phyloP scores from a whole-genome alignment of 1,139 yeast species.

The Schizosaccharomyces versatilis region DNA sequence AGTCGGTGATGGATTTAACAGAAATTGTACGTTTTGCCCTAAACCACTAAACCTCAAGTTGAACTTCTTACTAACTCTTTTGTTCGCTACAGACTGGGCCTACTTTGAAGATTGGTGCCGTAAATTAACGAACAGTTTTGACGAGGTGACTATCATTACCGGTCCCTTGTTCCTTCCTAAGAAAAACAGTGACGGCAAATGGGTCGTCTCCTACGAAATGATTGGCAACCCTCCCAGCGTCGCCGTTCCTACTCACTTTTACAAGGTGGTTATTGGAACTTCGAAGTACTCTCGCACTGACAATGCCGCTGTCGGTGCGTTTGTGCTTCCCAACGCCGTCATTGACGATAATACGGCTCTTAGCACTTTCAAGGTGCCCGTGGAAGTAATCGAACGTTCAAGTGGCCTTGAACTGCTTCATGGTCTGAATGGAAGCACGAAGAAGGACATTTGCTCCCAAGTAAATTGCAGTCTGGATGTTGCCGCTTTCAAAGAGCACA shows the following conservation, averaged over 20 bases:
- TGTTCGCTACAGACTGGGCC: constrained; percentile 36
- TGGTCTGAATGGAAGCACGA: constrained; percentile 37
- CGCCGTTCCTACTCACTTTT: constrained; percentile 95
- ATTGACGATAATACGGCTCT: constrained; percentile 54
- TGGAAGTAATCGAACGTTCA: constrained; percentile 51
- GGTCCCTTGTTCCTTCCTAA: constrained; percentile 87
- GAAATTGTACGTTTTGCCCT: constrained; percentile 30
- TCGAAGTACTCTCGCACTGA: constrained; percentile 24
- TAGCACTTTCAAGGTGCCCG: constrained; percentile 60
- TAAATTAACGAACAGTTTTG: constrained; percentile 43
- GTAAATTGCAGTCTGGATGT: constrained; percentile 53
- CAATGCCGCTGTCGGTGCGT: constrained; percentile 61
- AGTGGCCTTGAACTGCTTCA: constrained; percentile 66
- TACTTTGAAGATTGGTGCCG: constrained; percentile 81
- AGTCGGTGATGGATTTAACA: constrained; percentile 89
- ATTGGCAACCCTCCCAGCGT: constrained; percentile 92
- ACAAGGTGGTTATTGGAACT: constrained; percentile 75
- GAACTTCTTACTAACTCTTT: constrained; percentile 11
- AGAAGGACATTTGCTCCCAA: constrained; percentile 55
- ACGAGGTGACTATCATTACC: constrained; percentile 62
- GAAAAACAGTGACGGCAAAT: constrained; percentile 53
- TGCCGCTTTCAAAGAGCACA: constrained; percentile 48
- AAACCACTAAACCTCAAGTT: not conserved
- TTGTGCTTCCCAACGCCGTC: constrained; percentile 67
- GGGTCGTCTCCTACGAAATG: constrained; percentile 58